Conservation (phyloP, 805 yeast genomes). For the Teunomyces gatunensis region DNA sequence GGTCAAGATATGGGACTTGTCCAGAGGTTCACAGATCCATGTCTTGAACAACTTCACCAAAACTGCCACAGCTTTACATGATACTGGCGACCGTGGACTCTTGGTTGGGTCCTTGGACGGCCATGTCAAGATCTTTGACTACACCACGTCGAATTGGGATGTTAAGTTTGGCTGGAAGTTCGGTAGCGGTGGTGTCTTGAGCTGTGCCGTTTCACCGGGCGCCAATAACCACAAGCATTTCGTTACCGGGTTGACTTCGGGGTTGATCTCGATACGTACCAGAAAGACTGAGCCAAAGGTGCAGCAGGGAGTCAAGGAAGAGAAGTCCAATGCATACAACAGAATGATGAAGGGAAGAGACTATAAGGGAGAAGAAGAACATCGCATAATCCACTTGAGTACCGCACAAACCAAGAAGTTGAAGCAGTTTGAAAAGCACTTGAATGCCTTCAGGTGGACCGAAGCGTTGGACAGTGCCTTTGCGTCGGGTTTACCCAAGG, state of each 20-base stretch:
- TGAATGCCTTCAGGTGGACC: conserved; percentile 86
- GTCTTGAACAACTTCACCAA: conserved; percentile 87
- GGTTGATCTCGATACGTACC: conserved; percentile 84
- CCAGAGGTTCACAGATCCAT: conserved; percentile 68
- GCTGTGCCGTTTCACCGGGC: conserved; percentile 87
- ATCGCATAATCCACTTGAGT: conserved; percentile 61
- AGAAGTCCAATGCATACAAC: conserved; percentile 62
- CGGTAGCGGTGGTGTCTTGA: conserved; percentile 81
- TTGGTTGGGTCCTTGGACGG: conserved; percentile 96
- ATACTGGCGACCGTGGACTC: conserved; percentile 73
- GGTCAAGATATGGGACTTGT: conserved; percentile 88
- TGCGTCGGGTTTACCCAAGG: conserved; percentile 72
- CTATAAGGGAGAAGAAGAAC: conserved; percentile 86
- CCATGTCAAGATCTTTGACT: conserved; percentile 92
- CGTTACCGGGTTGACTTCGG: conserved; percentile 86
- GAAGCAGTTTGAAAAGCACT: conserved; percentile 76
- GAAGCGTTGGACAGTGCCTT: conserved; percentile 92
- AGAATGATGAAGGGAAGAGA: conserved; percentile 90
- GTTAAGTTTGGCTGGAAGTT: conserved; percentile 97
- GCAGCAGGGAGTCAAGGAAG: conserved; percentile 46
- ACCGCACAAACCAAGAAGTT: conserved; percentile 57
- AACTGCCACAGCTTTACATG: conserved; percentile 81
- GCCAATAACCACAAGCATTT: conserved; percentile 64
- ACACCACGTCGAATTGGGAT: conserved; percentile 67
- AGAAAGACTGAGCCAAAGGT: conserved; percentile 66